Evolutionary conservation across 2,329 filamentous ascomycete genomes (phyloP), one percentile per base, ranked within the genome.

Genomic region (Cryphonectria radicalis): DNA sequence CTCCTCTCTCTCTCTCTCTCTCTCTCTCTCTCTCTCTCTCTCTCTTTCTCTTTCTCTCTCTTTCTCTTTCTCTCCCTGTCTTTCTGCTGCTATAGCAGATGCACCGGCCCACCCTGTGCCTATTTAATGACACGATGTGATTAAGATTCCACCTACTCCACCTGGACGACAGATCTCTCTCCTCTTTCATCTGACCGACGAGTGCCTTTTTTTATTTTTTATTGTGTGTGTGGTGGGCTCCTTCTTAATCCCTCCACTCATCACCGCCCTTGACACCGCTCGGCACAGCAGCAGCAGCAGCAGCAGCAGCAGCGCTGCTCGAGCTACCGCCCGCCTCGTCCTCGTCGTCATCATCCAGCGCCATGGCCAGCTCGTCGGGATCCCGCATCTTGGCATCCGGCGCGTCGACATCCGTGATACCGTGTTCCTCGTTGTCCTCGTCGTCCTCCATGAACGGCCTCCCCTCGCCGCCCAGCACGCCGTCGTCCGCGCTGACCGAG

Each of bases 311-410:
- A 37, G 37, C 32, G 25, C 57, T n/a, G 19, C 76, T 79, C 22
- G 68, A 75, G 35, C 74, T 71, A 35, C 78, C 75, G 50, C 74
- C 72, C 28, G 73, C 84, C 25, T 79, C 85, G 1, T 87, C 86
- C 5, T 87, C 85, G 22, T 88, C 87, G 10, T 90, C 88, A 43
- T 89, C 86, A 37, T 88, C 86, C 59, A 91, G 80, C 13, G 85
- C 89, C 71, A 82, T 84, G 1, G 89, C 89, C 69, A 91, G 82
- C 79, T 91, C 90, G 77, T 91, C 89, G 0, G 89, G 89, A 73
- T 91, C 89, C 74, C 85, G 84, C 89, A 91, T 91, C 82, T 85
- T 89, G 53, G 89, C 89, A 76, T 91, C 89, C 0, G 88, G 87
- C 37, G 67, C 72, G 25, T 70, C 70, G 32, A 65, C 80, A 2